These are phyloP conservation scores for Cladosporium sp. DNA, from an alignment of 2,329 filamentous ascomycete genomes.

Conservation along the genomic window DNA sequence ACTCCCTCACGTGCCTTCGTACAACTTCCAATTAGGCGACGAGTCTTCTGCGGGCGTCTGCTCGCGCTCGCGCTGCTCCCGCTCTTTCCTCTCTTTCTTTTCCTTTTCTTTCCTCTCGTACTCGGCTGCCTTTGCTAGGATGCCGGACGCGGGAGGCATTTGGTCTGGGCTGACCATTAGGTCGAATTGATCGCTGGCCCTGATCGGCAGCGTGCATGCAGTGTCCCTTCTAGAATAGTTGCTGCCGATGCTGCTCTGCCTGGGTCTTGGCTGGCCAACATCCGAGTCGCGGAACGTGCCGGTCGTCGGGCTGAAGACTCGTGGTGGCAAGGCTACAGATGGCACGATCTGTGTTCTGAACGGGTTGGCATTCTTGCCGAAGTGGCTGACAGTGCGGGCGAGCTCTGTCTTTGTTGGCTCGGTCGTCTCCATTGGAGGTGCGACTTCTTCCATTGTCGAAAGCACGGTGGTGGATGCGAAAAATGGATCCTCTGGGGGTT, in stretches of 20 bases:
- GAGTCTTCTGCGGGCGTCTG: background rate
- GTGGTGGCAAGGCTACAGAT: slow-evolving; percentile 1
- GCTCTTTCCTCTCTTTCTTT: background rate
- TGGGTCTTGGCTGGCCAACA: background rate
- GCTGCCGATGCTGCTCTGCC: background rate
- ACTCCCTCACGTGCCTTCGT: slow-evolving; percentile 6
- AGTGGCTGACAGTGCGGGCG: slow-evolving; percentile 1
- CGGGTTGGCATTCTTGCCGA: slow-evolving; percentile 10
- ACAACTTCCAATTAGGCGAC: slow-evolving; percentile 13
- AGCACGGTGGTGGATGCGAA: background rate
- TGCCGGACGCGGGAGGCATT: slow-evolving; percentile 4
- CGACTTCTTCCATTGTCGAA: slow-evolving; percentile 9
- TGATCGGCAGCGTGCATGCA: background rate
- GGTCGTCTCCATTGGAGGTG: background rate
- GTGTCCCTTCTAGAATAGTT: slow-evolving; percentile 2
- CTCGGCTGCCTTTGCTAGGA: slow-evolving; percentile 7
- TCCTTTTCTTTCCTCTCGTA: slow-evolving; percentile 3
- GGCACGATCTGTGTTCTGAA: slow-evolving; percentile 8
- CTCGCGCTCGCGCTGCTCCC: background rate
- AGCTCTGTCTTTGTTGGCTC: background rate
- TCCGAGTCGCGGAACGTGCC: background rate
- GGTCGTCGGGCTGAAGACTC: slow-evolving; percentile 3
- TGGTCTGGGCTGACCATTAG: slow-evolving; percentile 9
- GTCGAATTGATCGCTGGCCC: slow-evolving; percentile 11
- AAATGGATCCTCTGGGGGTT: slow-evolving; percentile 25